Evolutionary conservation across 164 flowering plant species (phyloP).

Genomic region (Sedum album): DNA sequence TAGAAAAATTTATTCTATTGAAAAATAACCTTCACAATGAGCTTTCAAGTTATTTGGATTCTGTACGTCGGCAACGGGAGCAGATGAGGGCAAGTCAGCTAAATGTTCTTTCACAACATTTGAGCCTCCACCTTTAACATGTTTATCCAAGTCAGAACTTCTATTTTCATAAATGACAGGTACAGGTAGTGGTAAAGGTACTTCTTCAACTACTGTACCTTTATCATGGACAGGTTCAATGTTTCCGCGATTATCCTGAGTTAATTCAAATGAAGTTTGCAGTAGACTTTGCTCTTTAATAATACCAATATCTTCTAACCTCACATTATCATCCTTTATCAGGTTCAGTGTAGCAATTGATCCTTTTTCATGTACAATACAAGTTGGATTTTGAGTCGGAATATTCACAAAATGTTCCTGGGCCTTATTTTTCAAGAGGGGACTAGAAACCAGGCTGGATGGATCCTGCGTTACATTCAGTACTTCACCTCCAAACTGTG

Average conservation of each 20-base stretch:
- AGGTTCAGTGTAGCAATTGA: not conserved
- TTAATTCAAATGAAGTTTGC: not conserved
- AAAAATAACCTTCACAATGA: not conserved
- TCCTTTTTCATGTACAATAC: not conserved
- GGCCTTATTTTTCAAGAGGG: slow-evolving; percentile 6
- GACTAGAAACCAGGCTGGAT: not conserved
- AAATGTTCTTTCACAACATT: not conserved
- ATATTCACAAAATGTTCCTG: not conserved
- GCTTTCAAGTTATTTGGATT: not conserved
- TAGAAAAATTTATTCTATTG: not conserved
- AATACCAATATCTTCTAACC: not conserved
- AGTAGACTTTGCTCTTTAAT: slow-evolving; percentile 1
- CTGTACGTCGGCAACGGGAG: not conserved
- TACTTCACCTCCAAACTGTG: not conserved
- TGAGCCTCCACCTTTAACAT: not conserved
- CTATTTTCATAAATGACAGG: not conserved
- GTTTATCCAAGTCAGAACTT: not conserved
- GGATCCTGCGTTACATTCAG: not conserved
- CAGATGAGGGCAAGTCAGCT: not conserved
- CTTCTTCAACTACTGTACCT: not conserved
- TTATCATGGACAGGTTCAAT: not conserved
- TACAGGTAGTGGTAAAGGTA: not conserved
- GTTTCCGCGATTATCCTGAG: not conserved
- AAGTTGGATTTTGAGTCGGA: not conserved
- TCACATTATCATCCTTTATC: not conserved